These are phyloP conservation scores for Ogataea angusta DNA, from an alignment of 805 yeast genomes.

Conservation along the genomic window DNA sequence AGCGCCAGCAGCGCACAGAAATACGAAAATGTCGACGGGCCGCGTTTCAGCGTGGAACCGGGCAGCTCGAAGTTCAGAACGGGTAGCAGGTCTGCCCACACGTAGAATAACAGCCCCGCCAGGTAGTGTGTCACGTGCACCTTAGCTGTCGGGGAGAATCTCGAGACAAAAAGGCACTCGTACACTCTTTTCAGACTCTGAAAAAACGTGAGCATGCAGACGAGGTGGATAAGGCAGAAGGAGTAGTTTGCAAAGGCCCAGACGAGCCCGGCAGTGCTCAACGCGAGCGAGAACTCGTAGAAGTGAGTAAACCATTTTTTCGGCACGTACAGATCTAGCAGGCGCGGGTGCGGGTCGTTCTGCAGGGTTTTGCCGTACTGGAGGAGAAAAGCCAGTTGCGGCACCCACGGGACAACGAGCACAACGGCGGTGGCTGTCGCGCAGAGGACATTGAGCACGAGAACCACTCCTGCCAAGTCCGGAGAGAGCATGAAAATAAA, in stretches of 20 bases:
- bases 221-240: slow-evolving; percentile 6
- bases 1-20: slow-evolving; percentile 24
- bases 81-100: slow-evolving; percentile 41
- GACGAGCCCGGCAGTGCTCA: slow-evolving; percentile 21
- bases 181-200: slow-evolving; percentile 55
- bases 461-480: neutral
- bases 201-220: slow-evolving; percentile 28
- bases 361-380: slow-evolving; percentile 45
- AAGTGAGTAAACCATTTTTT: slow-evolving; percentile 63
- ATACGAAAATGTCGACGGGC: neutral
- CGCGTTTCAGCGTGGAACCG: neutral
- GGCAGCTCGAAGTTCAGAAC: slow-evolving; percentile 17
- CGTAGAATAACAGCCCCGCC: slow-evolving; percentile 60
- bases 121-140: slow-evolving; percentile 67
- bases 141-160: slow-evolving; percentile 43
- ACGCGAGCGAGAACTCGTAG: slow-evolving; percentile 39
- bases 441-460: slow-evolving; percentile 6
- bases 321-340: slow-evolving; percentile 45
- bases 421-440: slow-evolving; percentile 22
- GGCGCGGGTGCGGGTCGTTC: neutral
- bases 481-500: neutral
- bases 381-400: slow-evolving; percentile 35
- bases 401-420: slow-evolving; percentile 31
- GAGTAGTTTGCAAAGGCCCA: neutral
- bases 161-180: slow-evolving; percentile 52